phyloP scores from a whole-genome alignment of 179 eudicot genomes.

The Actinidia arguta region DNA sequence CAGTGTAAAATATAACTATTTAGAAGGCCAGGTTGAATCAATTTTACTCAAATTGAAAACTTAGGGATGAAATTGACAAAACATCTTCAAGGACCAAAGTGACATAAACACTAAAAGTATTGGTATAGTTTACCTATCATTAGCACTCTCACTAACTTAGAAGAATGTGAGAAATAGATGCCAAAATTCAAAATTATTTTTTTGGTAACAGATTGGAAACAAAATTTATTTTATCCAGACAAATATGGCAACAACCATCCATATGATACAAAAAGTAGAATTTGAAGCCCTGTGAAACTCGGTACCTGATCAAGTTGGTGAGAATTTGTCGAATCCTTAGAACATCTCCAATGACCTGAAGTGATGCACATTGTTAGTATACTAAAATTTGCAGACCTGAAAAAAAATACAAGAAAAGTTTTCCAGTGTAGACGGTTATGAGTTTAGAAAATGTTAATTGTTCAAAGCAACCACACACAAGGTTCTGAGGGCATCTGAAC shows the following conservation, averaged over 20 bases:
- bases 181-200: neutral
- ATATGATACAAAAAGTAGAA: neutral
- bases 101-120: too few relatives aligned
- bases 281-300: neutral
- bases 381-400: too few relatives aligned
- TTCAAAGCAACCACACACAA: neutral
- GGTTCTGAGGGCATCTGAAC: neutral
- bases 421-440: too few relatives aligned
- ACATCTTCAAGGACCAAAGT: too few relatives aligned
- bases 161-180: neutral
- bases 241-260: neutral
- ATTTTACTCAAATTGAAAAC: too few relatives aligned
- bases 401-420: too few relatives aligned
- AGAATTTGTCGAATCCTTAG: slow-evolving; percentile 94
- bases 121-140: too few relatives aligned
- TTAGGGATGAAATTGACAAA: too few relatives aligned
- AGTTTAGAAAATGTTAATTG: neutral
- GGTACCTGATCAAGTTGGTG: slow-evolving; percentile 89
- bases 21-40: too few relatives aligned
- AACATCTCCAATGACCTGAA: slow-evolving; percentile 95
- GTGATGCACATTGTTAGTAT: neutral
- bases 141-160: neutral
- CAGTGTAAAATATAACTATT: too few relatives aligned
- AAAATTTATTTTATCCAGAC: neutral
- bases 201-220: neutral